Percentiles rank a stretch among this genome's conserved stretches.
phyloP scores from a whole-genome alignment of 345 rosid species.

The Brassica incana region DNA sequence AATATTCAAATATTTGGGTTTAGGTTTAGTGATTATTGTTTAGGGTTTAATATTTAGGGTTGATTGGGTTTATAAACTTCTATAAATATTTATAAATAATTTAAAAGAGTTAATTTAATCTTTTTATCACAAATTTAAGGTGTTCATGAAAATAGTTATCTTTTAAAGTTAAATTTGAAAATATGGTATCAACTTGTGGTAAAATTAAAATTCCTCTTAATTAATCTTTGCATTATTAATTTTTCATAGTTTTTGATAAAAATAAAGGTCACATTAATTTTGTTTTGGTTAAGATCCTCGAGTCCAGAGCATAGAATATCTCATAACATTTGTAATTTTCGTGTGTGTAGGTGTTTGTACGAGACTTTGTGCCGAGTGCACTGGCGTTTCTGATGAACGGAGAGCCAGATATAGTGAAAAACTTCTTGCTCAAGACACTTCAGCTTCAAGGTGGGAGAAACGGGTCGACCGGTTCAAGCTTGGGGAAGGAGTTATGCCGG shows the following conservation, averaged over 20 bases:
- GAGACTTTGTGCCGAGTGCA: conserved; percentile 84
- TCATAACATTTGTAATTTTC: not conserved
- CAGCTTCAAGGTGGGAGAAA: conserved; percentile 79
- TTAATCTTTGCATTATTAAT: no score
- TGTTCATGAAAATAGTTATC: no score
- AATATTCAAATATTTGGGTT: no score
- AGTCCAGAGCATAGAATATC: not conserved
- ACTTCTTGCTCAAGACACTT: conserved; percentile 71
- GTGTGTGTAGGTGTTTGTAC: conserved; percentile 60
- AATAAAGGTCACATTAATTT: not conserved
- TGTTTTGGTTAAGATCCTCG: not conserved
- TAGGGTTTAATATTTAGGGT: no score
- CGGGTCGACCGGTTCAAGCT: conserved; percentile 71
- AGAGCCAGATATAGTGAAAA: conserved; percentile 74
- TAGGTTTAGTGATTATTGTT: no score
- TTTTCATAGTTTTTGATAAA: not conserved
- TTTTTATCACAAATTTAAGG: no score
- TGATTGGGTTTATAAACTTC: no score
- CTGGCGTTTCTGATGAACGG: conserved; percentile 74
- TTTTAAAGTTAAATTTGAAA: no score
- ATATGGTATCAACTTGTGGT: no score
- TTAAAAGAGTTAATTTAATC: no score
- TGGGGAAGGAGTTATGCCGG: conserved; percentile 83
- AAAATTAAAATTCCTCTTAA: no score
- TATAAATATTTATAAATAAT: no score